phyloP scores from a whole-genome alignment of 1,284 basidiomycete species.

The Ceratobasidium sp. region DNA sequence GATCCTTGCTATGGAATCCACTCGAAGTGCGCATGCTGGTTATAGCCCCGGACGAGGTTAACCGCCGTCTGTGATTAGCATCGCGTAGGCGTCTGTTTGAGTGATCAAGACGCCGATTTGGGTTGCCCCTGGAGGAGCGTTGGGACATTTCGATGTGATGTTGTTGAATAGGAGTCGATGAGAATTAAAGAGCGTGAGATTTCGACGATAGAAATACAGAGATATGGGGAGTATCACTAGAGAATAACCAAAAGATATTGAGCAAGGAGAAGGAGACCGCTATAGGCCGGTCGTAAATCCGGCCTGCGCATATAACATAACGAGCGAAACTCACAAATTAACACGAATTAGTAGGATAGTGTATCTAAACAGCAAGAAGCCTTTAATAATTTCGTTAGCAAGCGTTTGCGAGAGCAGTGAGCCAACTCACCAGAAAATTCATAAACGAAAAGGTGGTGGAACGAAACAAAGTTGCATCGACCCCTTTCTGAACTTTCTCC shows the following conservation, averaged over 20 bases:
- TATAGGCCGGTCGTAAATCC: background rate
- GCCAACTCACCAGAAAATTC: background rate
- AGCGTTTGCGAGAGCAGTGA: background rate
- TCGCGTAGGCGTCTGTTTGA: background rate
- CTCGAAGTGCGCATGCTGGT: background rate
- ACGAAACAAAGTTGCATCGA: slow-evolving; percentile 10
- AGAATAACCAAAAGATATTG: background rate
- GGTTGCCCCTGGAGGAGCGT: slow-evolving; percentile 9
- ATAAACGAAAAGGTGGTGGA: slow-evolving; percentile 40
- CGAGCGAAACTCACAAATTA: background rate
- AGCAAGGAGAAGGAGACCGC: background rate
- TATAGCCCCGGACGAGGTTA: background rate
- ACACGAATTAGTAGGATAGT: background rate
- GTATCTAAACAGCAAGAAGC: background rate
- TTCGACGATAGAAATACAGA: background rate
- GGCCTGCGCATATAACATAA: background rate
- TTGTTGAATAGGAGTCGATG: slow-evolving; percentile 21
- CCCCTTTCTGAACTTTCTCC: slow-evolving; percentile 21
- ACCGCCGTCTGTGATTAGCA: background rate
- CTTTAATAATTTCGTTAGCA: background rate
- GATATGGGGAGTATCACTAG: background rate
- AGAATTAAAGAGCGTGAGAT: background rate
- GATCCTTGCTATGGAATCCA: background rate
- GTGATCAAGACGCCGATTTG: slow-evolving; percentile 9
- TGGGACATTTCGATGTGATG: slow-evolving; percentile 13